A percentile compares a stretch with the other conserved stretches of the same genome.
phyloP scores from a whole-genome alignment of 345 rosid genomes.

The Zanthoxylum bungeanum region DNA sequence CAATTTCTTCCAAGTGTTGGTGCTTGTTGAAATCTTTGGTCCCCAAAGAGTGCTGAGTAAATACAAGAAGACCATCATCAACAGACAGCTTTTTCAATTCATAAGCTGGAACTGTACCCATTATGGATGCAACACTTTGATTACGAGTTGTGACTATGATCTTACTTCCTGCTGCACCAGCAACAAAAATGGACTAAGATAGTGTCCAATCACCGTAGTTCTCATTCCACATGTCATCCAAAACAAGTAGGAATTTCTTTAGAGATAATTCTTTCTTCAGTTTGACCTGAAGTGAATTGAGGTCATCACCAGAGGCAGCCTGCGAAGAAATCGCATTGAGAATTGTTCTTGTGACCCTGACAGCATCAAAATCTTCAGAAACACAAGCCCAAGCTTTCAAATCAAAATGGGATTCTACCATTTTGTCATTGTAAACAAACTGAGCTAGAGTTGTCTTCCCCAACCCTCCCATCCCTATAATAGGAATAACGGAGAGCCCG shows the following conservation, averaged over 20 bases:
- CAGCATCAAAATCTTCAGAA: not conserved
- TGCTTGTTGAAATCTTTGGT: not conserved
- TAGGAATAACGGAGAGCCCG: constrained; percentile 9
- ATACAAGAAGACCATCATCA: not conserved
- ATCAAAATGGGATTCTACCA: too few species aligned
- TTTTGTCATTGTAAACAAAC: too few species aligned
- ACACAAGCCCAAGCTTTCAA: too few species aligned
- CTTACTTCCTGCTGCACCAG: not conserved
- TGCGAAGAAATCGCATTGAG: too few species aligned
- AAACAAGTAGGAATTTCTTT: too few species aligned
- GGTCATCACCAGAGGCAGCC: not conserved
- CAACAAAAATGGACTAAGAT: not conserved
- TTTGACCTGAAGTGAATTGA: not conserved
- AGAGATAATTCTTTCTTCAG: too few species aligned
- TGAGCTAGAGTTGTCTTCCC: not conserved
- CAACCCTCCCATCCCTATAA: constrained; percentile 20
- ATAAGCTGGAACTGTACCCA: not conserved
- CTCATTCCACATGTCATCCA: not conserved
- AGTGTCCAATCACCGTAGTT: not conserved
- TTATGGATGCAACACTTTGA: not conserved
- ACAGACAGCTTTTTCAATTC: not conserved
- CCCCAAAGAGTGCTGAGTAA: not conserved
- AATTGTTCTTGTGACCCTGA: not conserved
- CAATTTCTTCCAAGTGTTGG: not conserved
- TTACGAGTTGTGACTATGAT: not conserved